These are phyloP conservation scores for Lentinula lateritia DNA, from an alignment of 768 basidiomycete species.

Conservation along the genomic window DNA sequence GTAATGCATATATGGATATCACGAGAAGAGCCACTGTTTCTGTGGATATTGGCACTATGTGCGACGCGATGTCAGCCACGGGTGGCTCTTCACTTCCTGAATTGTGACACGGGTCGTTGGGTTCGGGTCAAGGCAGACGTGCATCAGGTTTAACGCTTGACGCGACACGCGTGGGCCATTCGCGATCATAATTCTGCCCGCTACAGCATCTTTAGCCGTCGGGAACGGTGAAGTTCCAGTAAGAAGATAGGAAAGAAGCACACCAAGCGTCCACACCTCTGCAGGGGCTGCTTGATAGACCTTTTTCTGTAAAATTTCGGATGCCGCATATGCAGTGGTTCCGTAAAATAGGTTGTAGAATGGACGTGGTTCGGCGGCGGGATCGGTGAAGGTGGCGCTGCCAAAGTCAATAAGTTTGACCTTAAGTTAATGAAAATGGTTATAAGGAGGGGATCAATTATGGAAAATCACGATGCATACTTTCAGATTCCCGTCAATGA, in stretches of 20 bases:
- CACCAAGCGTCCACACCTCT: conserved; percentile 95
- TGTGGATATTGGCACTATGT: not conserved
- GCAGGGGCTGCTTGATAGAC: conserved; percentile 91
- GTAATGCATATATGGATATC: not conserved
- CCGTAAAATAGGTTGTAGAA: conserved; percentile 83
- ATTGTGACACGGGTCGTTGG: conserved; percentile 79
- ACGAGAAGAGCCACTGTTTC: not conserved
- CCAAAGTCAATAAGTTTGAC: conserved; percentile 97
- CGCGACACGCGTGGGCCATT: conserved; percentile 37
- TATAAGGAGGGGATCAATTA: not conserved
- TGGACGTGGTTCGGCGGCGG: conserved; percentile 51
- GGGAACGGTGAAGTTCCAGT: conserved; percentile 93
- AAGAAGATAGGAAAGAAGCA: conserved; percentile 90
- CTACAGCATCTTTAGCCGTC: conserved; percentile 72
- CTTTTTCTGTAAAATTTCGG: conserved; percentile 86
- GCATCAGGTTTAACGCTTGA: conserved; percentile 57
- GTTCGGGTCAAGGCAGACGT: conserved; percentile 78
- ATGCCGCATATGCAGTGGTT: conserved; percentile 92
- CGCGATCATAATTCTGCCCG: conserved; percentile 54
- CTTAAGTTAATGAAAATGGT: conserved; percentile 25
- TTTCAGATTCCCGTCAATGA: conserved; percentile 70
- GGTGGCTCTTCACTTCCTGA: conserved; percentile 71
- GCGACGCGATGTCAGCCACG: conserved; percentile 59
- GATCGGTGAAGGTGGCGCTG: conserved; percentile 74
- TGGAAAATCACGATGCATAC: conserved; percentile 29